Conservation (phyloP, 75 land plant genomes). For the Isoetes taiwanensis region DNA sequence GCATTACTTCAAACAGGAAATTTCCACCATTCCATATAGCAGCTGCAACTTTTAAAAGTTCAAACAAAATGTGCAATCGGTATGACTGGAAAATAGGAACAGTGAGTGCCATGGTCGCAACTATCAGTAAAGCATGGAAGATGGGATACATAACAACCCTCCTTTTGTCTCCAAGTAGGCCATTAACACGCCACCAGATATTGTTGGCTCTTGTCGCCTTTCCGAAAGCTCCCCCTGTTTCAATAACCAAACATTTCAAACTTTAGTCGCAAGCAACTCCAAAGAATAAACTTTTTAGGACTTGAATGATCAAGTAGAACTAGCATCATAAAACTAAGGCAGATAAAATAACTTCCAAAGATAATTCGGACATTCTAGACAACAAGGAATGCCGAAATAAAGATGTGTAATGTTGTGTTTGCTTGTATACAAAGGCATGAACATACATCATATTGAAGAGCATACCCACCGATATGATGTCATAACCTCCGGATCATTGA, state of each 20-base stretch:
- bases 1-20: constrained; percentile 85
- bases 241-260: neutral
- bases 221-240: constrained; percentile 83
- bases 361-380: too few species aligned
- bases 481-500: constrained; percentile 94
- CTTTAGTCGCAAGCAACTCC: too few species aligned
- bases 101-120: constrained; percentile 75
- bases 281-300: too few species aligned
- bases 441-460: too few species aligned
- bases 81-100: constrained; percentile 84
- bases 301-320: too few species aligned
- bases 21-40: constrained; percentile 88
- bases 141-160: constrained; percentile 66
- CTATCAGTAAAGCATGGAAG: constrained; percentile 70
- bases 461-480: constrained; percentile 72
- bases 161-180: constrained; percentile 73
- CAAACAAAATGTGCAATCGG: constrained; percentile 50
- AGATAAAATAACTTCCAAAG: too few species aligned
- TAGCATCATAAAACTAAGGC: too few species aligned
- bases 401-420: too few species aligned
- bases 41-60: constrained; percentile 72
- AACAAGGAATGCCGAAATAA: too few species aligned
- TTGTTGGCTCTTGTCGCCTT: constrained; percentile 90
- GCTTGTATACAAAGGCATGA: too few species aligned
- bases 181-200: constrained; percentile 87